phyloP scores from a whole-genome alignment of 2,329 filamentous ascomycete genomes.

The Beauveria caledonica region DNA sequence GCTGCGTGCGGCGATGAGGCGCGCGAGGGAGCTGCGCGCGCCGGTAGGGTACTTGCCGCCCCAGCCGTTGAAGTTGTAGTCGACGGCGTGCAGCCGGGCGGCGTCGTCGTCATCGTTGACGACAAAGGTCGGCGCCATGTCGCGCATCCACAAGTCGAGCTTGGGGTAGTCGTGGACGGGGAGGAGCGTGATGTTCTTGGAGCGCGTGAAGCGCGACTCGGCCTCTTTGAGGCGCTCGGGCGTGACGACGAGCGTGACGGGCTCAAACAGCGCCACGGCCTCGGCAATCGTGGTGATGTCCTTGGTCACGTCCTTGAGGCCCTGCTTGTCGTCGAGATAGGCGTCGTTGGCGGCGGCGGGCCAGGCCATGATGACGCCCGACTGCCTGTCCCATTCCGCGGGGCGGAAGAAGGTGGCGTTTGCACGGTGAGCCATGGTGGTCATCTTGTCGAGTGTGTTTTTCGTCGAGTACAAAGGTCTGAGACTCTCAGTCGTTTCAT shows the following conservation, averaged over 20 bases:
- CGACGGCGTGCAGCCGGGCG: slow-evolving; percentile 14
- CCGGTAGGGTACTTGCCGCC: slow-evolving; percentile 16
- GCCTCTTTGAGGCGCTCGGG: slow-evolving; percentile 13
- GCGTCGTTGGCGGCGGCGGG: slow-evolving; percentile 8
- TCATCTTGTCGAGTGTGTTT: neutral
- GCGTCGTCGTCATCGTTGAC: neutral
- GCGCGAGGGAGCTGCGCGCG: slow-evolving; percentile 13
- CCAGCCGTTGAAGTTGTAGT: slow-evolving; percentile 24
- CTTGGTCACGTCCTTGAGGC: slow-evolving; percentile 10
- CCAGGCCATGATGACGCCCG: slow-evolving; percentile 11
- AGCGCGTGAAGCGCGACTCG: slow-evolving; percentile 2
- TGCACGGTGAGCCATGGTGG: neutral
- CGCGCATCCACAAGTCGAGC: slow-evolving; percentile 22
- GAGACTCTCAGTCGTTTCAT: neutral
- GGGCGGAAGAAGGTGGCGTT: neutral
- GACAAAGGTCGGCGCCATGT: slow-evolving; percentile 20
- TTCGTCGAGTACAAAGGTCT: neutral
- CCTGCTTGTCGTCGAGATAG: slow-evolving; percentile 8
- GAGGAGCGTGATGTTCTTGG: slow-evolving; percentile 9
- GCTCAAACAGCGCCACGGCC: slow-evolving; percentile 20
- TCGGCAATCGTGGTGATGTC: slow-evolving; percentile 20
- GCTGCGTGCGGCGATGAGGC: slow-evolving; percentile 2
- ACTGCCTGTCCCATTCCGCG: slow-evolving; percentile 8
- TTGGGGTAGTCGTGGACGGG: slow-evolving; percentile 9
- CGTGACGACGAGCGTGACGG: slow-evolving; percentile 18